Conservation (phyloP, 1,284 basidiomycete genomes). For the Apiotrichum montevideense region DNA sequence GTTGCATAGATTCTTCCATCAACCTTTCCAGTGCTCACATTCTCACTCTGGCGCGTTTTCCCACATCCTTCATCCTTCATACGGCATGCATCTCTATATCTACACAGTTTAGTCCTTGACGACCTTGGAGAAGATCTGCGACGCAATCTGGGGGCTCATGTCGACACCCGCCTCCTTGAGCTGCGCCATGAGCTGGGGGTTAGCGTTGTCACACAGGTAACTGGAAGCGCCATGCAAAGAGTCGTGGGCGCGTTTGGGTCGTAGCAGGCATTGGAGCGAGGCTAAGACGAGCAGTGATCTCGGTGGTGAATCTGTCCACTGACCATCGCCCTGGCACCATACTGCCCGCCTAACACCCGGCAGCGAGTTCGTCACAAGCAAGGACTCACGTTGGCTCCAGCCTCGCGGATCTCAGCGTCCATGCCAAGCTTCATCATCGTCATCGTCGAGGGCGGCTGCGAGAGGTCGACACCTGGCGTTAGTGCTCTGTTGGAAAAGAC, state of each 20-base stretch:
- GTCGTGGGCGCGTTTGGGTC: too few species aligned
- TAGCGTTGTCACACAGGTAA: background rate
- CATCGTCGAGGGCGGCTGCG: conserved; percentile 28
- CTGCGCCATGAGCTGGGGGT: conserved; percentile 31
- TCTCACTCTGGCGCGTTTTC: too few species aligned
- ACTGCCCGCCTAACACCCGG: too few species aligned
- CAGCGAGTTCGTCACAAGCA: too few species aligned
- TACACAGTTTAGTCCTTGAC: conserved; percentile 1
- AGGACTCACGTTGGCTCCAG: conserved; percentile 29
- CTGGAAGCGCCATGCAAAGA: background rate
- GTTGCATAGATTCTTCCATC: too few species aligned
- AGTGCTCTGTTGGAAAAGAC: background rate
- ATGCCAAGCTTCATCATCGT: conserved; percentile 38
- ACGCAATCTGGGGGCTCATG: conserved; percentile 23
- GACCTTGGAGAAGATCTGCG: conserved; percentile 18
- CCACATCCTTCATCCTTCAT: too few species aligned
- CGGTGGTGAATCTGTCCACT: too few species aligned
- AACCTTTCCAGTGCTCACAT: too few species aligned
- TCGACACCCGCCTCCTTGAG: conserved; percentile 36
- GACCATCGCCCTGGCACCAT: too few species aligned
- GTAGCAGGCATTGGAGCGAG: too few species aligned
- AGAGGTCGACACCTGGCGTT: conserved; percentile 30
- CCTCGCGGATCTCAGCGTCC: conserved; percentile 35
- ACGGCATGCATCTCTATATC: too few species aligned
- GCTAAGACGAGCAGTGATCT: too few species aligned